Evolutionary conservation across 805 yeast genomes (phyloP).

Genomic region (Starmerella floris): DNA sequence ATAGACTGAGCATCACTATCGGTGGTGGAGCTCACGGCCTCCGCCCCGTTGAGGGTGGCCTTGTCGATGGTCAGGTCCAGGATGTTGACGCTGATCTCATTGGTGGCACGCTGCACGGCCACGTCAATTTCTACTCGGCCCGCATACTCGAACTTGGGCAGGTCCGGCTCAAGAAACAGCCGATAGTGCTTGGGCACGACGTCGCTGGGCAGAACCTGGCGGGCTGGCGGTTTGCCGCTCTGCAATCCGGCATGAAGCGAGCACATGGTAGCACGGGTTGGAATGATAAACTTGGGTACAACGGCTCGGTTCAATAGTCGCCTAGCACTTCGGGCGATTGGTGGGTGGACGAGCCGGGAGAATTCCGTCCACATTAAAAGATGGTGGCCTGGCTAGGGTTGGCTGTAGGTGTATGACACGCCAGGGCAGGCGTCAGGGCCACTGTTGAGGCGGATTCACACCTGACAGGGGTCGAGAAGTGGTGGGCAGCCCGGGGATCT

Average conservation of each 20-base stretch:
- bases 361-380: not conserved
- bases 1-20: constrained; percentile 50
- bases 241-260: constrained; percentile 16
- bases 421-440: too few species aligned
- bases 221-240: constrained; percentile 14
- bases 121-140: constrained; percentile 34
- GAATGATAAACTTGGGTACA: not conserved
- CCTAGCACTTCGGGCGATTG: not conserved
- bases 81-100: constrained; percentile 42
- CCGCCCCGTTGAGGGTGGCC: constrained; percentile 24
- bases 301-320: not conserved
- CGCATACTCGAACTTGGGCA: constrained; percentile 28
- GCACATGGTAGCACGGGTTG: constrained; percentile 12
- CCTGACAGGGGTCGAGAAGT: too few species aligned
- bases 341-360: not conserved
- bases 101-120: constrained; percentile 32
- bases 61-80: constrained; percentile 46
- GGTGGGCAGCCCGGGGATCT: too few species aligned
- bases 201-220: constrained; percentile 43
- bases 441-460: too few species aligned
- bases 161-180: constrained; percentile 51
- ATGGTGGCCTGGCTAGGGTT: too few species aligned
- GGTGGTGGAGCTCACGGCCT: constrained; percentile 25
- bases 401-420: too few species aligned
- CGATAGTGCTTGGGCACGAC: constrained; percentile 67